Evolutionary conservation across 2,329 filamentous ascomycete species (phyloP).

Genomic region (Rhynchosporium agropyri): DNA sequence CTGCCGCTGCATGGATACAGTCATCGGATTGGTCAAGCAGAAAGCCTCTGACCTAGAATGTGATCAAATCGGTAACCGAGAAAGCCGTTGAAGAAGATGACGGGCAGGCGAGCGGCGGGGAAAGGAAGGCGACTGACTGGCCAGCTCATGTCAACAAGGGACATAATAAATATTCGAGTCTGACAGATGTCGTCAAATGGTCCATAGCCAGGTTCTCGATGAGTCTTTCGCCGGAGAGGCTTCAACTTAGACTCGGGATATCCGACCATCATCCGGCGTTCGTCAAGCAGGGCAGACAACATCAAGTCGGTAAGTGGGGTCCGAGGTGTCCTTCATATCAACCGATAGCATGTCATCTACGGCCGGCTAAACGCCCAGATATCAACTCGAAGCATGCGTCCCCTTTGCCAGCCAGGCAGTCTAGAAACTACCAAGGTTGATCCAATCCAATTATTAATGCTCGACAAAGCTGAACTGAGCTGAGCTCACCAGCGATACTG

Average conservation of each 20-base stretch:
- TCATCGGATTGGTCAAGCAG: slow-evolving; percentile 11
- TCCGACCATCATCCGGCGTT: too few relatives aligned
- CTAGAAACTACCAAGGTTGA: slow-evolving; percentile 14
- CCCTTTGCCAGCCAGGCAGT: not conserved
- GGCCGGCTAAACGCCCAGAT: not conserved
- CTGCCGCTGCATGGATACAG: slow-evolving; percentile 11
- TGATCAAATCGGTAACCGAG: slow-evolving; percentile 20
- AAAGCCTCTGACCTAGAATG: slow-evolving; percentile 13
- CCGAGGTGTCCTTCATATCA: not conserved
- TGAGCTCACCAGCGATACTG: slow-evolving; percentile 13
- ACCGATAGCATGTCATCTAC: not conserved
- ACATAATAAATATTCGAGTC: not conserved
- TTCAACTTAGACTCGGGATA: too few relatives aligned
- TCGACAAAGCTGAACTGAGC: slow-evolving; percentile 10
- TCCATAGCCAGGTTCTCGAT: too few relatives aligned
- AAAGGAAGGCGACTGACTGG: slow-evolving; percentile 5
- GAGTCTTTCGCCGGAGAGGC: too few relatives aligned
- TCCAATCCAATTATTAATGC: slow-evolving; percentile 11
- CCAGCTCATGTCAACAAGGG: not conserved
- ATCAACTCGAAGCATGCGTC: slow-evolving; percentile 6
- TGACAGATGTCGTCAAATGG: not conserved
- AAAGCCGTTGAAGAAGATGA: slow-evolving; percentile 18
- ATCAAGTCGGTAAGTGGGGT: slow-evolving; percentile 24
- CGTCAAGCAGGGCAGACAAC: not conserved
- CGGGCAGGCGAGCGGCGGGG: slow-evolving; percentile 6